phyloP scores from a whole-genome alignment of 2,329 filamentous ascomycete genomes.

The Xylariaceae sp. region DNA sequence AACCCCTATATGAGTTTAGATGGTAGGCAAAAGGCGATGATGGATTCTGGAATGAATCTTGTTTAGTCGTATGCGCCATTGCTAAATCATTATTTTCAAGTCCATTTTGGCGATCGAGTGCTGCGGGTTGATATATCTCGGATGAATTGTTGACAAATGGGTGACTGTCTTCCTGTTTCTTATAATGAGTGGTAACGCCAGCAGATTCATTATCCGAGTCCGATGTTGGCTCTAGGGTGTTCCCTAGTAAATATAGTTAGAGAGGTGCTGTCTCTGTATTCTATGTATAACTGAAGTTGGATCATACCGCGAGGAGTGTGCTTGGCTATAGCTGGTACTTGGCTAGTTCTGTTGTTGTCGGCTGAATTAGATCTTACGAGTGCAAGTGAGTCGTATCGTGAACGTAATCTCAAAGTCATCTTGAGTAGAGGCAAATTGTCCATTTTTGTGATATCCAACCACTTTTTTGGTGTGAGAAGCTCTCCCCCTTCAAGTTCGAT shows the following conservation, averaged over 20 bases:
- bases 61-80: neutral
- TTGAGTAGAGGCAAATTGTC: conserved; percentile 1
- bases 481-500: conserved; percentile 9
- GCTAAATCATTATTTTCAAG: neutral
- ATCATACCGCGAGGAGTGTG: neutral
- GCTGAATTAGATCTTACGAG: neutral
- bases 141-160: too few relatives aligned
- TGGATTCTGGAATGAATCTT: neutral
- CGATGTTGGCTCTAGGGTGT: neutral
- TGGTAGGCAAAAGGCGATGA: neutral
- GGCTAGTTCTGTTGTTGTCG: neutral
- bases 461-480: conserved; percentile 7
- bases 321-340: neutral
- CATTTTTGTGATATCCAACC: conserved; percentile 10
- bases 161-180: too few relatives aligned
- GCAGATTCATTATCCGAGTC: neutral
- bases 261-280: neutral
- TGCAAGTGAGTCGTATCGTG: neutral
- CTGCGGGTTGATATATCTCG: neutral
- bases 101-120: neutral
- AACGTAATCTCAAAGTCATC: conserved; percentile 1
- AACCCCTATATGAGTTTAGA: neutral
- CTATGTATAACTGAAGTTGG: neutral
- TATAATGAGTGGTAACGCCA: neutral
- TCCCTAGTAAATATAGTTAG: neutral